phyloP scores from a whole-genome alignment of 495 filamentous ascomycete genomes.

The Penicillium macrosclerotiorum region DNA sequence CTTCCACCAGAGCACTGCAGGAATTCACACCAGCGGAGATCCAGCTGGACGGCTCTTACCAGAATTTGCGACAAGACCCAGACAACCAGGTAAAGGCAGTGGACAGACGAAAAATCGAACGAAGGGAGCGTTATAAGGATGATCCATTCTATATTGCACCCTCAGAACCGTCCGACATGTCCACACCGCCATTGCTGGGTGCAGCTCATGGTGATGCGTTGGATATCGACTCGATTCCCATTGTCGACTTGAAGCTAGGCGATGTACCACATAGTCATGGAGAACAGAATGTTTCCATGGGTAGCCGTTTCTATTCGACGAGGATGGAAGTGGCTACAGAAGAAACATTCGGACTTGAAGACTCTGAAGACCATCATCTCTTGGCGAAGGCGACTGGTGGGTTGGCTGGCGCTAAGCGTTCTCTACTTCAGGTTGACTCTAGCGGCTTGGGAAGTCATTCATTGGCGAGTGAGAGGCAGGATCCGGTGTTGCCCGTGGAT shows the following conservation, averaged over 20 bases:
- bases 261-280: constrained; percentile 24
- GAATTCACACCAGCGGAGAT: constrained; percentile 14
- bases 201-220: constrained; percentile 68
- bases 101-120: constrained; percentile 62
- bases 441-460: constrained; percentile 69
- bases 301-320: constrained; percentile 31
- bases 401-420: constrained; percentile 45
- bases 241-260: constrained; percentile 82
- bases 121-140: constrained; percentile 77
- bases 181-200: constrained; percentile 70
- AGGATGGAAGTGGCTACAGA: constrained; percentile 62
- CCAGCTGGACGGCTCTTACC: constrained; percentile 54
- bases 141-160: constrained; percentile 91
- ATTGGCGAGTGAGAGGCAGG: constrained; percentile 43
- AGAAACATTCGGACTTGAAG: constrained; percentile 44
- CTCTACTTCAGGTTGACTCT: constrained; percentile 79
- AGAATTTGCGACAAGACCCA: constrained; percentile 55
- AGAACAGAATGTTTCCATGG: constrained; percentile 16
- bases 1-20: constrained; percentile 31
- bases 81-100: constrained; percentile 62
- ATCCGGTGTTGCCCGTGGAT: constrained; percentile 3
- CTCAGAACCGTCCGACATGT: constrained; percentile 51
- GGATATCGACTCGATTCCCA: constrained; percentile 91
- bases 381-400: constrained; percentile 12
- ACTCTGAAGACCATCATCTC: constrained; percentile 28